Evolutionary conservation across 129 eudicot genomes (phyloP).

Genomic region (Smallanthus sonchifolius): DNA sequence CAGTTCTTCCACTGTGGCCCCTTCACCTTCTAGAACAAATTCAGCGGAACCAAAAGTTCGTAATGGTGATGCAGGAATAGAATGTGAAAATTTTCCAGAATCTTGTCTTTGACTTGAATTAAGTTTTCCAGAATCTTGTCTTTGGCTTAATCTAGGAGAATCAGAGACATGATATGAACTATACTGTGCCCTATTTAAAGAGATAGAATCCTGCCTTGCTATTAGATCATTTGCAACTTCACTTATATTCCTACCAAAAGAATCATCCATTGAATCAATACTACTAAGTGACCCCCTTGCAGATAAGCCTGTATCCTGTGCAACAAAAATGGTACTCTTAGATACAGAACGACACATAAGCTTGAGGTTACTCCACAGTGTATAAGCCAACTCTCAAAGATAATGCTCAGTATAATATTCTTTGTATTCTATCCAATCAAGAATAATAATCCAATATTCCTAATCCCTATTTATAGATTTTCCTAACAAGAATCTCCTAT

Average conservation of each 20-base stretch:
- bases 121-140: slow-evolving; percentile 39
- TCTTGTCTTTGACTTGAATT: slow-evolving; percentile 37
- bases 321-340: slow-evolving; percentile 24
- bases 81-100: slow-evolving; percentile 31
- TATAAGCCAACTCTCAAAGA: neutral
- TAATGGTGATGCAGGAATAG: slow-evolving; percentile 45
- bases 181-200: slow-evolving; percentile 37
- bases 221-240: slow-evolving; percentile 30
- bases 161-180: slow-evolving; percentile 39
- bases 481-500: neutral
- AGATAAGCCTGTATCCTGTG: slow-evolving; percentile 62
- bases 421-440: neutral
- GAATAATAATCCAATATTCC: neutral
- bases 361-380: slow-evolving; percentile 3
- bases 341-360: slow-evolving; percentile 1
- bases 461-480: neutral
- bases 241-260: slow-evolving; percentile 41
- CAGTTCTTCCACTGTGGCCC: slow-evolving; percentile 43
- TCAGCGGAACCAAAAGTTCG: slow-evolving; percentile 32
- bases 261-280: slow-evolving; percentile 62
- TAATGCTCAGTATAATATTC: neutral
- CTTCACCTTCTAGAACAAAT: slow-evolving; percentile 36
- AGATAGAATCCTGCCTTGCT: slow-evolving; percentile 52
- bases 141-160: slow-evolving; percentile 37
- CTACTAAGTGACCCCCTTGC: slow-evolving; percentile 51